A percentile compares a stretch with the other conserved stretches of the same genome.
Conservation (phyloP, 768 basidiomycete species). For the Symmetrospora coprosmae region DNA sequence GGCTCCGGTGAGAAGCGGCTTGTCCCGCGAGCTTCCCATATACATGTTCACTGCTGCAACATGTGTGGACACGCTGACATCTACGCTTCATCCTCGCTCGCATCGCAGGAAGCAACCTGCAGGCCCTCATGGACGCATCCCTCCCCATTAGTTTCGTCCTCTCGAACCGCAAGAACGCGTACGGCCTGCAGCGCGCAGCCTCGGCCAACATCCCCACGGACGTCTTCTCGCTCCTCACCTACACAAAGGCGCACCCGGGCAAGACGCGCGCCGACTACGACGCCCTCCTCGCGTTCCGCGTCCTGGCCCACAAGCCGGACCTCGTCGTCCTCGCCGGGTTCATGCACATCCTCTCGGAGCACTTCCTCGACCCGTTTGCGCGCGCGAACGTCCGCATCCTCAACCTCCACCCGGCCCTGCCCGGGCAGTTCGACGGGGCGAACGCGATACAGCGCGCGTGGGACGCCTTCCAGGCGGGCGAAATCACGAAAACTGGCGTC, state of each 20-base stretch:
- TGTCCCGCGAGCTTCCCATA: no score
- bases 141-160: conserved; percentile 62
- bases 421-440: conserved; percentile 83
- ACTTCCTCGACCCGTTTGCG: conserved; percentile 51
- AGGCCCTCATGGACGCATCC: conserved; percentile 83
- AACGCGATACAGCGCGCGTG: conserved; percentile 77
- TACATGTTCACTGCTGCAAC: no score
- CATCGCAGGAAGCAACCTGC: conserved; percentile 86
- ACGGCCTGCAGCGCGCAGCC: conserved; percentile 68
- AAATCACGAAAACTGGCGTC: conserved; percentile 61
- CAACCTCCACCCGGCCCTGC: conserved; percentile 90
- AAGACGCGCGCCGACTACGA: conserved; percentile 74
- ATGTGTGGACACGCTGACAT: no score
- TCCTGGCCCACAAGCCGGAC: conserved; percentile 49
- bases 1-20: background rate
- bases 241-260: conserved; percentile 55
- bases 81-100: no score
- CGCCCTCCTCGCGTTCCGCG: conserved; percentile 54
- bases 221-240: conserved; percentile 72
- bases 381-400: conserved; percentile 60
- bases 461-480: conserved; percentile 67
- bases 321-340: conserved; percentile 90
- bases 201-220: conserved; percentile 57
- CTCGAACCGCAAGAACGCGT: conserved; percentile 81
- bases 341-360: conserved; percentile 88